A percentile compares a stretch with the other conserved stretches of the same genome.
Evolutionary conservation across 768 basidiomycete genomes (phyloP).

Genomic region (Ramaria sp.): DNA sequence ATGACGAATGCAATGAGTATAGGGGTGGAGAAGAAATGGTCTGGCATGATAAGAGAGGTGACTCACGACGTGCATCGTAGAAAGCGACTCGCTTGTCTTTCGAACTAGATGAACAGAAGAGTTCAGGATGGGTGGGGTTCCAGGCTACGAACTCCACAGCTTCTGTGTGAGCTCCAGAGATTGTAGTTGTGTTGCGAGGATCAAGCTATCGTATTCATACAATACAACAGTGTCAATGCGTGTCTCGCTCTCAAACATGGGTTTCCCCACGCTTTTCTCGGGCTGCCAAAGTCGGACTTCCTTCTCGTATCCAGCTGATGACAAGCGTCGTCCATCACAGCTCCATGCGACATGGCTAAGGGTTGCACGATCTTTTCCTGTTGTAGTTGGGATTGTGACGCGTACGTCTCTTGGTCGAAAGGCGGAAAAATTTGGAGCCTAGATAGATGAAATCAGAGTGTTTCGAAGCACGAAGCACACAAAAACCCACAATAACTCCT

Average conservation of each 20-base stretch:
- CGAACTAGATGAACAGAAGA: conserved; percentile 72
- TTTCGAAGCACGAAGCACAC: neutral
- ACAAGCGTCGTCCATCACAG: conserved; percentile 72
- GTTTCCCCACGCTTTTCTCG: conserved; percentile 55
- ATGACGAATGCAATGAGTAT: neutral
- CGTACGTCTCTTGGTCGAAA: conserved; percentile 70
- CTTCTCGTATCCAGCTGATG: conserved; percentile 76
- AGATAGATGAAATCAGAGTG: conserved; percentile 12
- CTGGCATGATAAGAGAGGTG: neutral
- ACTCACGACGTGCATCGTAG: conserved; percentile 77
- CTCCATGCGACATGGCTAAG: conserved; percentile 75
- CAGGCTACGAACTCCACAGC: conserved; percentile 78
- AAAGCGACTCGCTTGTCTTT: conserved; percentile 67
- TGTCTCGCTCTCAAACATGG: neutral
- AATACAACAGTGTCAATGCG: neutral
- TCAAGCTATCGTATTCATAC: conserved; percentile 46
- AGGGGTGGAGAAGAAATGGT: neutral
- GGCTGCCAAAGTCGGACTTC: conserved; percentile 66
- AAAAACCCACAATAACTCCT: conserved; percentile 57
- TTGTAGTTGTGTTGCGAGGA: conserved; percentile 48
- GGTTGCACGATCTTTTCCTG: conserved; percentile 13
- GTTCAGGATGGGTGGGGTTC: conserved; percentile 77
- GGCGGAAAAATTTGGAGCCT: conserved; percentile 73
- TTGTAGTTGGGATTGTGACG: conserved; percentile 43
- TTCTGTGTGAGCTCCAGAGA: conserved; percentile 62